phyloP scores from a whole-genome alignment of 495 filamentous ascomycete species.

The Penicillium bialowiezense region DNA sequence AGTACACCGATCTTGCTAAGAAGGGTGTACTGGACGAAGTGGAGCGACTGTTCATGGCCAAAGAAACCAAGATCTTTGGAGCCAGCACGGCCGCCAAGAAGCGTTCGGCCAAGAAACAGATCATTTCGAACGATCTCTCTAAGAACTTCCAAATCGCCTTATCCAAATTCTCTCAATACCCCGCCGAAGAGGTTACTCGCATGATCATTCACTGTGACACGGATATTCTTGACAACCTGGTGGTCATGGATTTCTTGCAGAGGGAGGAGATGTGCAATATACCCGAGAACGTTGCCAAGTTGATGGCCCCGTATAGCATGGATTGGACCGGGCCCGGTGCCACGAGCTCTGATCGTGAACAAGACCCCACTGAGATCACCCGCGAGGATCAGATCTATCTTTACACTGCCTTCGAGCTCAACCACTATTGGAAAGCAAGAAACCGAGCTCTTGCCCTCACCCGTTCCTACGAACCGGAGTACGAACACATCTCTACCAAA shows the following conservation, averaged over 20 bases:
- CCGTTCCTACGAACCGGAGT: slow-evolving; percentile 80
- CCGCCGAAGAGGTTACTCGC: slow-evolving; percentile 78
- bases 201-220: slow-evolving; percentile 95
- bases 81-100: slow-evolving; percentile 60
- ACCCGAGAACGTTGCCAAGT: slow-evolving; percentile 84
- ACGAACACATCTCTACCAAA: slow-evolving; percentile 83
- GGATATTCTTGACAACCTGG: slow-evolving; percentile 84
- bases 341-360: slow-evolving; percentile 72
- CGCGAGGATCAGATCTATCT: slow-evolving; percentile 94
- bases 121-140: slow-evolving; percentile 87
- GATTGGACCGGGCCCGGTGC: slow-evolving; percentile 95
- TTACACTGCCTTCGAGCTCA: slow-evolving; percentile 87
- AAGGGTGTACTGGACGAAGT: slow-evolving; percentile 97
- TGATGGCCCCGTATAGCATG: slow-evolving; percentile 90
- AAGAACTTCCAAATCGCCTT: slow-evolving; percentile 92
- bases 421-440: slow-evolving; percentile 98
- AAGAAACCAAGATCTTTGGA: slow-evolving; percentile 85
- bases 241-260: slow-evolving; percentile 97
- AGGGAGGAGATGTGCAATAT: slow-evolving; percentile 89
- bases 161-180: slow-evolving; percentile 78
- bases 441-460: slow-evolving; percentile 89
- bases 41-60: slow-evolving; percentile 94
- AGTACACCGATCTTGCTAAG: slow-evolving; percentile 85
- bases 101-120: slow-evolving; percentile 93
- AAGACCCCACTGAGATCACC: slow-evolving; percentile 84